Evolutionary conservation across 2,329 filamentous ascomycete genomes (phyloP).

Genomic region (Meredithiella fracta): DNA sequence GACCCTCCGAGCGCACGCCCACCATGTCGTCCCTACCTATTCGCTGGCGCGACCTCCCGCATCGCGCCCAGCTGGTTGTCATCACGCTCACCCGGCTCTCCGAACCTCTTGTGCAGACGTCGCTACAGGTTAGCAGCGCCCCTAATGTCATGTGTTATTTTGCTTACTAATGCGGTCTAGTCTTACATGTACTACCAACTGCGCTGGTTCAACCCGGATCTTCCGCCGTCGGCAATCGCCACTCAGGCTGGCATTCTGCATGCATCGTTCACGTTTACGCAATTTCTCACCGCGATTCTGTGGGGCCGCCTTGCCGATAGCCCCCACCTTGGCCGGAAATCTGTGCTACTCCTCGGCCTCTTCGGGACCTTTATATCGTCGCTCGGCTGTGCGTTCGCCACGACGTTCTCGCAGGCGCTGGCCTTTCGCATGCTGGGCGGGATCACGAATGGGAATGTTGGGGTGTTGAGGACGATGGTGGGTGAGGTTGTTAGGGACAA

Average conservation of each 20-base stretch:
- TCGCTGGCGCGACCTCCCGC: constrained; percentile 53
- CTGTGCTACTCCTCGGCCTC: constrained; percentile 61
- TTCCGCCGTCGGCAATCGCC: constrained; percentile 49
- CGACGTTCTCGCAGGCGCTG: constrained; percentile 56
- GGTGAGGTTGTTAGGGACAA: constrained; percentile 52
- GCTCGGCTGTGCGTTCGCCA: constrained; percentile 47
- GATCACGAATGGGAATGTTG: constrained; percentile 55
- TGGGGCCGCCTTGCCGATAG: constrained; percentile 60
- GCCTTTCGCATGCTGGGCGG: constrained; percentile 54
- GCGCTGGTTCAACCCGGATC: constrained; percentile 48
- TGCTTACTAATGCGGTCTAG: no score
- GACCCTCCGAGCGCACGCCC: no score
- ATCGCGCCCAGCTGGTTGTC: constrained; percentile 61
- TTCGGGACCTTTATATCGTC: constrained; percentile 38
- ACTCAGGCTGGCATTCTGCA: constrained; percentile 62
- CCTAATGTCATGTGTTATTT: no score
- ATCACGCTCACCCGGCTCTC: constrained; percentile 64
- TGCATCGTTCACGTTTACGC: constrained; percentile 63
- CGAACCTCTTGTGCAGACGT: constrained; percentile 69
- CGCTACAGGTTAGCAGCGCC: constrained; percentile 31
- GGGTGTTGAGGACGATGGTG: constrained; percentile 64
- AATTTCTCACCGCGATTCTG: constrained; percentile 66
- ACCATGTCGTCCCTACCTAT: background rate
- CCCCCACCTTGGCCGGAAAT: constrained; percentile 53
- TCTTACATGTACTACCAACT: constrained; percentile 82